Evolutionary conservation across 2,329 filamentous ascomycete genomes (phyloP).

Genomic region (Trematosphaeria pertusa): DNA sequence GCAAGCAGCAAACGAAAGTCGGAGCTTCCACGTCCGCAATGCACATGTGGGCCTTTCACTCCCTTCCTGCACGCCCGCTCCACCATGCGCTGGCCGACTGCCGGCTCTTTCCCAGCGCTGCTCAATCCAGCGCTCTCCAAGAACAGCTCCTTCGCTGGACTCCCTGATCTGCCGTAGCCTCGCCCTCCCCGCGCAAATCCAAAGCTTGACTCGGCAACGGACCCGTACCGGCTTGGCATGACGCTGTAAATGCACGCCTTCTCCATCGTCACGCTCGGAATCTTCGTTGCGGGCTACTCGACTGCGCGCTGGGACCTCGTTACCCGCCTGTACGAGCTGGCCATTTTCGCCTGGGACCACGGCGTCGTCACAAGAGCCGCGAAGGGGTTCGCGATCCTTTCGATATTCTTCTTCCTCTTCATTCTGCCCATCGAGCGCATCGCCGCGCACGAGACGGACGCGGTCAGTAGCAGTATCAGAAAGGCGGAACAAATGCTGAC

Average conservation of each 20-base stretch:
- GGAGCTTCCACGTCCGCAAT: constrained; percentile 2
- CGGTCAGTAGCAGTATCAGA: constrained; percentile 64
- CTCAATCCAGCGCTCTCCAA: background rate
- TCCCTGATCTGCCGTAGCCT: no score
- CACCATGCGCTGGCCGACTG: constrained; percentile 2
- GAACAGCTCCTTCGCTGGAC: no score
- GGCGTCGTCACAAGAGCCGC: constrained; percentile 88
- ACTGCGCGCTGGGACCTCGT: constrained; percentile 99
- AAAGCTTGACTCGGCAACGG: no score
- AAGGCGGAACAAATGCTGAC: constrained; percentile 18
- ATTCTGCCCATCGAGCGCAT: constrained; percentile 85
- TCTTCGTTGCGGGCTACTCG: constrained; percentile 99
- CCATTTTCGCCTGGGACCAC: constrained; percentile 98
- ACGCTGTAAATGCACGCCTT: constrained; percentile 88
- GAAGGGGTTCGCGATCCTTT: constrained; percentile 84
- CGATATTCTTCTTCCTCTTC: constrained; percentile 82
- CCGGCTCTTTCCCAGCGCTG: background rate
- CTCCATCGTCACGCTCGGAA: constrained; percentile 91
- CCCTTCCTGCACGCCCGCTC: background rate
- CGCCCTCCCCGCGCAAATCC: no score
- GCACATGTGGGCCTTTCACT: background rate
- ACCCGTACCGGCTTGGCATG: constrained; percentile 37
- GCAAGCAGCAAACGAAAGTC: background rate
- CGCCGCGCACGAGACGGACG: constrained; percentile 77
- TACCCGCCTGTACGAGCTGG: constrained; percentile 94